Percentiles rank a stretch among this genome's conserved stretches.
These are phyloP conservation scores for Exophiala dermatitidis DNA, from an alignment of 2,329 filamentous ascomycete genomes.

Conservation along the genomic window DNA sequence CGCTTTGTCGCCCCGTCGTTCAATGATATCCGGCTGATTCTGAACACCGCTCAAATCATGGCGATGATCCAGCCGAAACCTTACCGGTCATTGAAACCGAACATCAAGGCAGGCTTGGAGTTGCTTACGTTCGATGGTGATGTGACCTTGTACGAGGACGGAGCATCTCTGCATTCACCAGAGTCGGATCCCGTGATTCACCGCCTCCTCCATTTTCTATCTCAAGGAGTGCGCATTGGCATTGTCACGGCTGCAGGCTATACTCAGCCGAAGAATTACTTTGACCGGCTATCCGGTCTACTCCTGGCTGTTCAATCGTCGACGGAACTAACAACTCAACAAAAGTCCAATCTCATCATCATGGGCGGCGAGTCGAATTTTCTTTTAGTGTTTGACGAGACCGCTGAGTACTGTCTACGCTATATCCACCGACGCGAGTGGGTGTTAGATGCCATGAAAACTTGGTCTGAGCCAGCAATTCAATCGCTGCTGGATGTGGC, in stretches of 20 bases:
- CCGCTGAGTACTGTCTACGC: slow-evolving; percentile 59
- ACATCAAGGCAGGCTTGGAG: slow-evolving; percentile 59
- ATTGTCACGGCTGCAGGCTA: slow-evolving; percentile 97
- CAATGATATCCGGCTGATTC: slow-evolving; percentile 86
- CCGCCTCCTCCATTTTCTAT: slow-evolving; percentile 62
- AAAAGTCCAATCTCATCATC: slow-evolving; percentile 75
- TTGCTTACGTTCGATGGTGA: slow-evolving; percentile 96
- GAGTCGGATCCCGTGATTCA: slow-evolving; percentile 69
- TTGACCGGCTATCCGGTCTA: slow-evolving; percentile 76
- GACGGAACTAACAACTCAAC: slow-evolving; percentile 51
- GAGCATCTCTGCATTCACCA: slow-evolving; percentile 59
- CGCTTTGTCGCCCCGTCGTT: slow-evolving; percentile 94
- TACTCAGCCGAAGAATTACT: slow-evolving; percentile 78
- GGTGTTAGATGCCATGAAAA: slow-evolving; percentile 51
- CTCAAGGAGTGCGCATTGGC: slow-evolving; percentile 72
- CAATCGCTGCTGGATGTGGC: slow-evolving; percentile 77
- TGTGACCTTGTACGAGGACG: slow-evolving; percentile 91
- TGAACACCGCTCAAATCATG: slow-evolving; percentile 94
- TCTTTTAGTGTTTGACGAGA: slow-evolving; percentile 69
- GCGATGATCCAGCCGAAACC: slow-evolving; percentile 58
- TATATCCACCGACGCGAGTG: slow-evolving; percentile 55
- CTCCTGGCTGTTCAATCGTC: slow-evolving; percentile 68
- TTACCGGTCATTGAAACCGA: slow-evolving; percentile 13
- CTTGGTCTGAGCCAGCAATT: slow-evolving; percentile 59
- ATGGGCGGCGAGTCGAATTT: slow-evolving; percentile 97